Conservation (phyloP, 148 eudicot genomes). For the Vaccinium darrowii region DNA sequence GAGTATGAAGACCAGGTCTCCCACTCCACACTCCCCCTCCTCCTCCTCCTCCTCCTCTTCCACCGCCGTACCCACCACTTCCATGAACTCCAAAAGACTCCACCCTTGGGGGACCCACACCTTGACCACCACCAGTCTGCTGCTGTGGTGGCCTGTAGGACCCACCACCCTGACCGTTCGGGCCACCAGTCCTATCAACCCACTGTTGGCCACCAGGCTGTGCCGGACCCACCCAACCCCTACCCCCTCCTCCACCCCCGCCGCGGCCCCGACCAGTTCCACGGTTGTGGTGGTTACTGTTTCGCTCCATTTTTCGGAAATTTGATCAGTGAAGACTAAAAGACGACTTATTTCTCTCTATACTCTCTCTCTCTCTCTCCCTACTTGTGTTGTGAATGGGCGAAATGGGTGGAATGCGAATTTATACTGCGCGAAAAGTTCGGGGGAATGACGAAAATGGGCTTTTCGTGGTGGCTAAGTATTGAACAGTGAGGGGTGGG, state of each 20-base stretch:
- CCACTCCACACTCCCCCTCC: neutral
- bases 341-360: neutral
- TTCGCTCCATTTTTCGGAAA: neutral
- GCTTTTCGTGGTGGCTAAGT: neutral
- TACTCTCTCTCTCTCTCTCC: neutral
- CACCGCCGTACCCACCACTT: too few species aligned
- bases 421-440: too few species aligned
- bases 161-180: neutral
- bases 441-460: neutral
- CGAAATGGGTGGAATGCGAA: neutral
- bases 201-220: neutral
- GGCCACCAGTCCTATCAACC: too few species aligned
- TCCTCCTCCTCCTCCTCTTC: neutral
- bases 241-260: neutral
- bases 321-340: neutral
- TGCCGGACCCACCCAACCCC: neutral
- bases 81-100: neutral
- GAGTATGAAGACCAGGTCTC: neutral
- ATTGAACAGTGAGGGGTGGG: neutral
- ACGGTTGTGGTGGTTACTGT: neutral
- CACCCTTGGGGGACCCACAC: neutral
- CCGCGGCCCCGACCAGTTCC: neutral
- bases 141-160: neutral
- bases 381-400: neutral
- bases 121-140: neutral